Conservation (phyloP, 495 filamentous ascomycete genomes). For the Tetracladium setigerum region DNA sequence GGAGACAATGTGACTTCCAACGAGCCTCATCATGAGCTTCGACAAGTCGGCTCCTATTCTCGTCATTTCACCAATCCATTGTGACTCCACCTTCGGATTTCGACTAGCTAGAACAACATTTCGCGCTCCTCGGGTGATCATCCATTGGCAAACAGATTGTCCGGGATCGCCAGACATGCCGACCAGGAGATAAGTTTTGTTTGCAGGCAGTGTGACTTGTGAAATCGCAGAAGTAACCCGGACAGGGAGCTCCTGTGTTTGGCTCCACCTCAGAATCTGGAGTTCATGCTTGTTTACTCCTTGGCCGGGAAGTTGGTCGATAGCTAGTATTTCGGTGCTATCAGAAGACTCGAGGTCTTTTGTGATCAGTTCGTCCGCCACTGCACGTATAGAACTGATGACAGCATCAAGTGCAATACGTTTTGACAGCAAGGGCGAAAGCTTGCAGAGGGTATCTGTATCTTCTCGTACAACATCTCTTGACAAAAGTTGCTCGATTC, state of each 20-base stretch:
- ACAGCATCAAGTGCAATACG: too few relatives aligned
- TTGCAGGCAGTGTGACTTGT: slow-evolving; percentile 18
- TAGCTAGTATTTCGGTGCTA: too few relatives aligned
- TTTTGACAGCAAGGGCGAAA: too few relatives aligned
- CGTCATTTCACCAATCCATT: slow-evolving; percentile 36
- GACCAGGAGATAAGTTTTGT: slow-evolving; percentile 49
- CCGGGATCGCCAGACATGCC: slow-evolving; percentile 53
- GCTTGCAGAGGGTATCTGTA: too few relatives aligned
- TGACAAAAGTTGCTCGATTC: too few relatives aligned
- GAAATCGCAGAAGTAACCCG: slow-evolving; percentile 2
- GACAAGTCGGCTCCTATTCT: slow-evolving; percentile 16
- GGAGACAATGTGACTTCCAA: slow-evolving; percentile 26
- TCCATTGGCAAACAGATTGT: slow-evolving; percentile 49
- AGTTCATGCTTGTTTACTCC: background rate
- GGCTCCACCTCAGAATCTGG: slow-evolving; percentile 13
- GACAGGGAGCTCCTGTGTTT: slow-evolving; percentile 2
- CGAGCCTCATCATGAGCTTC: too few relatives aligned
- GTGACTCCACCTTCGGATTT: slow-evolving; percentile 39
- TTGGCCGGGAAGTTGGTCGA: background rate
- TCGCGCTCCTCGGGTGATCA: slow-evolving; percentile 45
- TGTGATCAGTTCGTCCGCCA: too few relatives aligned
- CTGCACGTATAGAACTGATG: too few relatives aligned
- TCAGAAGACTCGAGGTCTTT: too few relatives aligned
- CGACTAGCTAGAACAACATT: slow-evolving; percentile 51
- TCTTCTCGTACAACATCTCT: too few relatives aligned